Percentiles rank a stretch among this genome's conserved stretches.
Evolutionary conservation across 2,329 filamentous ascomycete species (phyloP).

Genomic region (Fusarium subtropicale): DNA sequence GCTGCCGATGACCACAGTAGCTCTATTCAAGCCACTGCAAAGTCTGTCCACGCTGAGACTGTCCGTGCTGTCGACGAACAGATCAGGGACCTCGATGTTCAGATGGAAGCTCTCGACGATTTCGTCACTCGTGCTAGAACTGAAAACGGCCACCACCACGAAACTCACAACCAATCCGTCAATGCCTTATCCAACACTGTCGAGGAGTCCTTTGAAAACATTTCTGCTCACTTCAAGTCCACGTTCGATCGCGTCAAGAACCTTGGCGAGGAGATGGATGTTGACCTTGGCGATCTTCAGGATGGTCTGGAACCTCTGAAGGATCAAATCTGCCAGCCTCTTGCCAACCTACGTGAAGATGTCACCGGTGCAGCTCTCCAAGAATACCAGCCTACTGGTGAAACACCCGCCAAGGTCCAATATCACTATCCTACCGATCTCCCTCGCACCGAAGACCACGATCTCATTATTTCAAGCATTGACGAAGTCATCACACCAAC

Average conservation of each 20-base stretch:
- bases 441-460: conserved; percentile 74
- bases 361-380: conserved; percentile 73
- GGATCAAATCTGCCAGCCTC: conserved; percentile 72
- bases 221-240: conserved; percentile 76
- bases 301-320: conserved; percentile 71
- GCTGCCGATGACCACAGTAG: conserved; percentile 82
- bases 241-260: conserved; percentile 75
- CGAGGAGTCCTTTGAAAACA: conserved; percentile 76
- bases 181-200: conserved; percentile 73
- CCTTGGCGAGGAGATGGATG: conserved; percentile 75
- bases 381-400: conserved; percentile 87
- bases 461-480: conserved; percentile 57
- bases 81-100: conserved; percentile 84
- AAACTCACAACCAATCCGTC: conserved; percentile 75
- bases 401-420: conserved; percentile 82
- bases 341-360: conserved; percentile 76
- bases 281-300: conserved; percentile 68
- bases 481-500: conserved; percentile 48
- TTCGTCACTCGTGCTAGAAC: conserved; percentile 85
- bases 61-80: conserved; percentile 91
- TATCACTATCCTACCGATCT: conserved; percentile 86
- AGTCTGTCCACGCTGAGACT: conserved; percentile 90
- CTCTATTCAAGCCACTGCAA: conserved; percentile 85
- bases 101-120: conserved; percentile 90
- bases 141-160: conserved; percentile 83